Percentiles rank a stretch among this genome's conserved stretches.
phyloP scores from a whole-genome alignment of 805 yeast species.

The Candida cerambycidarum region DNA sequence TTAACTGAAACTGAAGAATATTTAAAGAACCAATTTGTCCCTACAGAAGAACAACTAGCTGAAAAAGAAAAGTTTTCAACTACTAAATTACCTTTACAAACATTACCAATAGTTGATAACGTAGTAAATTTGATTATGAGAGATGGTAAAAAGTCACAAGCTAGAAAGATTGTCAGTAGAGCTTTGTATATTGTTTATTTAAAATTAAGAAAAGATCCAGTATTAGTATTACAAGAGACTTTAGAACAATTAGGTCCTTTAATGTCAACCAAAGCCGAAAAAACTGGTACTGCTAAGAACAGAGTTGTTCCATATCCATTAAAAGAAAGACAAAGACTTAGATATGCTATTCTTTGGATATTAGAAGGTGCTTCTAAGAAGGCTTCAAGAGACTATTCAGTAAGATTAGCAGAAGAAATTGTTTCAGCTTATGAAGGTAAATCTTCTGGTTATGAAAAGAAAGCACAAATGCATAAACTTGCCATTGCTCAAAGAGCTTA shows the following conservation, averaged over 20 bases:
- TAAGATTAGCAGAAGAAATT: constrained; percentile 89
- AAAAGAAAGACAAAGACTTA: constrained; percentile 74
- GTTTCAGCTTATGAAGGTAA: constrained; percentile 73
- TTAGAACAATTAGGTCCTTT: constrained; percentile 84
- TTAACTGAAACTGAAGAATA: constrained; percentile 37
- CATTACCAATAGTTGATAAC: constrained; percentile 72
- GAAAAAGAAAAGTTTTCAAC: constrained; percentile 52
- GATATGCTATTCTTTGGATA: constrained; percentile 90
- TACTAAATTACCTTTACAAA: constrained; percentile 57
- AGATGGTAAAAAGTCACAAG: constrained; percentile 82
- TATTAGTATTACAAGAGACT: constrained; percentile 67
- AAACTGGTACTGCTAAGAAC: constrained; percentile 84
- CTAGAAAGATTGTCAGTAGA: constrained; percentile 68
- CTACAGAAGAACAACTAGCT: constrained; percentile 62
- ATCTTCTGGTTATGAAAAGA: constrained; percentile 81
- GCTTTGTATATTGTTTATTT: constrained; percentile 80
- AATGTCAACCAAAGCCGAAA: constrained; percentile 70
- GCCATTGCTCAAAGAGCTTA: constrained; percentile 90
- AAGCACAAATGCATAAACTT: constrained; percentile 75
- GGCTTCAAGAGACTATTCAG: constrained; percentile 77
- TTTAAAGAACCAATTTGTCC: constrained; percentile 46
- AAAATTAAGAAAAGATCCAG: constrained; percentile 76
- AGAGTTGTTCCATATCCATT: constrained; percentile 80
- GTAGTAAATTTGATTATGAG: constrained; percentile 89
- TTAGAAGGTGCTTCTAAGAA: constrained; percentile 80